Evolutionary conservation across 2,329 filamentous ascomycete species (phyloP).

Genomic region (Annulohypoxylon truncatum): DNA sequence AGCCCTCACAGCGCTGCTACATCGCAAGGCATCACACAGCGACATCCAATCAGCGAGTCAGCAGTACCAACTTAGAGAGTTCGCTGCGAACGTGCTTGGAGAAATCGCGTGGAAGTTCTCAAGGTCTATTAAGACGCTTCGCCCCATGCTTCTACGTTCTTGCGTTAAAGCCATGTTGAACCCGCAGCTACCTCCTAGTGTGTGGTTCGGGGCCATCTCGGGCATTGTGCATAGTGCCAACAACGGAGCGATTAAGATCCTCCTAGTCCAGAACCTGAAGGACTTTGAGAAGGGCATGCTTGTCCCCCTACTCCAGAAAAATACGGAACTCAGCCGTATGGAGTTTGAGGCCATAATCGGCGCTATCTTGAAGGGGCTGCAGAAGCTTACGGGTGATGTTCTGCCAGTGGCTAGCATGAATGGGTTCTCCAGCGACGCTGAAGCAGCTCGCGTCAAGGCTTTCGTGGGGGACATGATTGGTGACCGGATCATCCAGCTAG

Average conservation of each 20-base stretch:
- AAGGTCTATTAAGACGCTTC: conserved; percentile 81
- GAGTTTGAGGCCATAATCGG: conserved; percentile 68
- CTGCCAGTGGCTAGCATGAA: conserved; percentile 57
- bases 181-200: conserved; percentile 81
- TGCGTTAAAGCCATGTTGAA: conserved; percentile 94
- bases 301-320: conserved; percentile 63
- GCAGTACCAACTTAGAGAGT: conserved; percentile 84
- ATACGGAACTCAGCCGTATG: conserved; percentile 54
- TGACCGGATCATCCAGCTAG: conserved; percentile 59
- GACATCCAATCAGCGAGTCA: conserved; percentile 65
- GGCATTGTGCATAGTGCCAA: conserved; percentile 83
- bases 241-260: conserved; percentile 66
- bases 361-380: conserved; percentile 65
- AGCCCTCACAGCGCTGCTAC: conserved; percentile 90
- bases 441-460: conserved; percentile 61
- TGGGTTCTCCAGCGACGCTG: conserved; percentile 53
- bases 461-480: conserved; percentile 68
- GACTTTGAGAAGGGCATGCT: conserved; percentile 65
- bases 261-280: conserved; percentile 67
- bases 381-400: conserved; percentile 55
- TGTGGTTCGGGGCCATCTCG: conserved; percentile 89
- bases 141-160: conserved; percentile 89
- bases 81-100: conserved; percentile 84
- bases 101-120: conserved; percentile 85
- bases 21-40: conserved; percentile 76